Percentiles rank a stretch among this genome's conserved stretches.
phyloP scores from a whole-genome alignment of 2,329 filamentous ascomycete species.

The Pezicula carpinea region DNA sequence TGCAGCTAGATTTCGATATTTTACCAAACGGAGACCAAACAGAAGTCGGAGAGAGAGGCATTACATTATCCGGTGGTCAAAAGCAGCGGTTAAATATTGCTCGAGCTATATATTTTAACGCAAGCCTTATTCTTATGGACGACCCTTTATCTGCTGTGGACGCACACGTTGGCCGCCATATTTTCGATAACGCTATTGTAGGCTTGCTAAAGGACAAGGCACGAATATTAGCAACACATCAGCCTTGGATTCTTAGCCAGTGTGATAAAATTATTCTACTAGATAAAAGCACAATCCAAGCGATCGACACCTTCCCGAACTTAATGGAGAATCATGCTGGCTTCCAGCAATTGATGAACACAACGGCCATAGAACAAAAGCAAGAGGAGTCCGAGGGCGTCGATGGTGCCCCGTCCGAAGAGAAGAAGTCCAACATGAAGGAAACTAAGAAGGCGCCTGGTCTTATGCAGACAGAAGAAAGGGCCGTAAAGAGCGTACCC shows the following conservation, averaged over 20 bases:
- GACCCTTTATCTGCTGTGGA: conserved; percentile 32
- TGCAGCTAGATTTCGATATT: conserved; percentile 58
- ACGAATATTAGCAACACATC: conserved; percentile 63
- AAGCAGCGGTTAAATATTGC: conserved; percentile 64
- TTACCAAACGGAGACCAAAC: conserved; percentile 58
- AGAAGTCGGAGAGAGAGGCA: conserved; percentile 64
- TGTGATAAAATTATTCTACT: conserved; percentile 66
- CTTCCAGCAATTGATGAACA: conserved; percentile 58
- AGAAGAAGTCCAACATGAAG: conserved; percentile 35
- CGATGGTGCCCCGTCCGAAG: conserved; percentile 50
- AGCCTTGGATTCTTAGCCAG: conserved; percentile 59
- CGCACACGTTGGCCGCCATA: conserved; percentile 30
- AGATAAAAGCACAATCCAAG: conserved; percentile 56
- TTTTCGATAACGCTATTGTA: conserved; percentile 67
- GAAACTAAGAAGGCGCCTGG: conserved; percentile 54
- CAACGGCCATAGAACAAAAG: conserved; percentile 47
- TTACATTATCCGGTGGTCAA: conserved; percentile 63
- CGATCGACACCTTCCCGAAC: conserved; percentile 60
- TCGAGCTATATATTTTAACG: conserved; percentile 37
- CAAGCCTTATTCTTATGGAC: conserved; percentile 30
- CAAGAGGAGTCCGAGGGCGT: conserved; percentile 45
- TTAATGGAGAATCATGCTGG: conserved; percentile 54
- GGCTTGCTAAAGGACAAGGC: conserved; percentile 62
- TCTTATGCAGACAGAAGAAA: conserved; percentile 68
- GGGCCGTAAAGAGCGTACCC: conserved; percentile 54